Percentiles rank a stretch among this genome's conserved stretches.
Evolutionary conservation across 768 basidiomycete species (phyloP).

Genomic region (Russula emetica): DNA sequence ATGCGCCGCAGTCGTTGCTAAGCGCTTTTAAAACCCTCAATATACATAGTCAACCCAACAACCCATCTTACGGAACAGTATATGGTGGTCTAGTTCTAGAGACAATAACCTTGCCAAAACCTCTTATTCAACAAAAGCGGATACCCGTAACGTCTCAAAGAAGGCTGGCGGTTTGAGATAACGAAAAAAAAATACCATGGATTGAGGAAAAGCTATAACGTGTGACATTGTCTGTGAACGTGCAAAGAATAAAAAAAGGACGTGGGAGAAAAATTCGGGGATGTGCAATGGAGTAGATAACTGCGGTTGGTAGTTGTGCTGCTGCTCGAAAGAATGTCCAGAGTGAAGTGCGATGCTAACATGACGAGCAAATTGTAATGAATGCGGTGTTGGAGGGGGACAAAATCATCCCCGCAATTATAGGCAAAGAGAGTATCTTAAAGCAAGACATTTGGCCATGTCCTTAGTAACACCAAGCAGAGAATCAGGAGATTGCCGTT

Average conservation of each 20-base stretch:
- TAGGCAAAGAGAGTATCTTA: constrained; percentile 18
- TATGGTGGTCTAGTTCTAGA: not conserved
- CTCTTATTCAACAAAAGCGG: not conserved
- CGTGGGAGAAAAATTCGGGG: constrained; percentile 15
- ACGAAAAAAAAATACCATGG: constrained; percentile 7
- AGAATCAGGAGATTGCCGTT: constrained; percentile 19
- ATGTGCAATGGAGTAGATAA: constrained; percentile 18
- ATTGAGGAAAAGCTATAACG: constrained; percentile 1
- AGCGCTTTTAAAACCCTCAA: not conserved
- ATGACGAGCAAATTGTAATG: constrained; percentile 15
- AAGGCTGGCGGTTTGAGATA: not conserved
- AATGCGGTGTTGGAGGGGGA: constrained; percentile 14
- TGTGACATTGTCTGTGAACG: constrained; percentile 20
- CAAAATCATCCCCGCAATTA: constrained; percentile 12
- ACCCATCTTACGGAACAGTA: not conserved
- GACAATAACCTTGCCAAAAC: not conserved
- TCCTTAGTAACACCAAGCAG: constrained; percentile 19
- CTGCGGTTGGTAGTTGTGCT: constrained; percentile 18
- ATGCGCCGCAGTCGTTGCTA: no score
- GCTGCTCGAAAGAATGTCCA: constrained; percentile 17
- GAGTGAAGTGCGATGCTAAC: constrained; percentile 21
- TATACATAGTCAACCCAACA: not conserved
- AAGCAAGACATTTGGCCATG: constrained; percentile 7
- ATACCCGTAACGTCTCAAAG: not conserved
- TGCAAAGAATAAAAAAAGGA: constrained; percentile 11